Conservation (phyloP, 176 grass and related monocot genomes). For the Chloris gayana region DNA sequence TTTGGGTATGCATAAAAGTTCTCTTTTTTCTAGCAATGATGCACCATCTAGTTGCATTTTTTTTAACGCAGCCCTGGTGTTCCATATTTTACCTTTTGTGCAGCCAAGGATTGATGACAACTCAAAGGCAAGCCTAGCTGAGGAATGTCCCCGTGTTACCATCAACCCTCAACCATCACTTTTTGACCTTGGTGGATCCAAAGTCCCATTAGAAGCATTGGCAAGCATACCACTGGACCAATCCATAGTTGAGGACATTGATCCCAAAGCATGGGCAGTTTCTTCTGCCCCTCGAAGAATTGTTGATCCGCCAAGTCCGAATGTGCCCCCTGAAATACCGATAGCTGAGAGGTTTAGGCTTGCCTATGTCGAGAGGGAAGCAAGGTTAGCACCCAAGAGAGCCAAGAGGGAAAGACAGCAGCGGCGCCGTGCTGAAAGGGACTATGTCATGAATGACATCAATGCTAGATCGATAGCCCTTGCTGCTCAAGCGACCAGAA, state of each 20-base stretch:
- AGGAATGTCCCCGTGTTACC: conserved; percentile 72
- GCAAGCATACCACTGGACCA: conserved; percentile 66
- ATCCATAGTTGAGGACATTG: conserved; percentile 63
- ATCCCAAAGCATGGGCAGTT: conserved; percentile 84
- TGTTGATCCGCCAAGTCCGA: neutral
- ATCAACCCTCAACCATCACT: conserved; percentile 69
- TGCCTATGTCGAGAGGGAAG: conserved; percentile 74
- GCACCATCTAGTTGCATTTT: neutral
- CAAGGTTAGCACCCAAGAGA: conserved; percentile 81
- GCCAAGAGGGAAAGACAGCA: conserved; percentile 78
- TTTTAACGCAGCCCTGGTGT: neutral
- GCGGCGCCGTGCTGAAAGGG: conserved; percentile 67
- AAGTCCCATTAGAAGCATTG: conserved; percentile 66
- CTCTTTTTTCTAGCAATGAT: neutral
- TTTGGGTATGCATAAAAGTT: conserved; percentile 66
- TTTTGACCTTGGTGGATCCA: conserved; percentile 53
- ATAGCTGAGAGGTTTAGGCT: conserved; percentile 91
- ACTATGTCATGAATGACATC: conserved; percentile 63
- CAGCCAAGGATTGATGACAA: conserved; percentile 88
- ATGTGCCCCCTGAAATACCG: conserved; percentile 45
- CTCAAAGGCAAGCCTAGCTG: conserved; percentile 65
- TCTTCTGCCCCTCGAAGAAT: conserved; percentile 46
- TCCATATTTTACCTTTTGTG: neutral
- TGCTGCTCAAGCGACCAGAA: conserved; percentile 73
- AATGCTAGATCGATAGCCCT: conserved; percentile 74